Conservation (phyloP, 441 rosid genomes). For the Kokia cookei region DNA sequence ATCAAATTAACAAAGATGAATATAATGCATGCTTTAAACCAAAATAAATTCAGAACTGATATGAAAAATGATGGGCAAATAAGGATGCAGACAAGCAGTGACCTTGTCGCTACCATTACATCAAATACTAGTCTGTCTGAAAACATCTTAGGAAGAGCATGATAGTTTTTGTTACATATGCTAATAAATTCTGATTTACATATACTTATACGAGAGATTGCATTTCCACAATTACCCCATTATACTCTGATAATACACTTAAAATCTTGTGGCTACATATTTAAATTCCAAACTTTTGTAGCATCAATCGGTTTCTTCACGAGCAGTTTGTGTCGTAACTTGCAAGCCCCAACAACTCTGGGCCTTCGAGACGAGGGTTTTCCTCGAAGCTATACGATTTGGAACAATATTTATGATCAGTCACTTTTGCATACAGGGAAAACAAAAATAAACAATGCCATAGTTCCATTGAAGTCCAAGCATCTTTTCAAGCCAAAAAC, state of each 20-base stretch:
- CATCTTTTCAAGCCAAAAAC: neutral
- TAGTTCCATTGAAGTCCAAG: neutral
- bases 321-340: slow-evolving; percentile 87
- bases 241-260: slow-evolving; percentile 15
- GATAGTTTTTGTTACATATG: slow-evolving; percentile 21
- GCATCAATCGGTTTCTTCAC: slow-evolving; percentile 18
- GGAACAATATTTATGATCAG: slow-evolving; percentile 1
- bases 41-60: neutral
- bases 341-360: slow-evolving; percentile 85
- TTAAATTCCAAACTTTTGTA: slow-evolving; percentile 1
- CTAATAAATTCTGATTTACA: slow-evolving; percentile 30
- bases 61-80: neutral
- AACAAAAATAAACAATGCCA: neutral
- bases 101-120: slow-evolving; percentile 14
- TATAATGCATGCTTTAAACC: neutral
- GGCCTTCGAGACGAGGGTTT: slow-evolving; percentile 92
- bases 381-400: slow-evolving; percentile 64
- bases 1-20: too few relatives aligned
- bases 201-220: slow-evolving; percentile 16
- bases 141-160: slow-evolving; percentile 13
- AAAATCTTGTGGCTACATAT: slow-evolving; percentile 8
- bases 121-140: slow-evolving; percentile 10
- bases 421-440: neutral
- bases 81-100: neutral
- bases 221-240: slow-evolving; percentile 9